These are phyloP conservation scores for Termitomyces sp. DNA, from an alignment of 768 basidiomycete species.

Conservation along the genomic window DNA sequence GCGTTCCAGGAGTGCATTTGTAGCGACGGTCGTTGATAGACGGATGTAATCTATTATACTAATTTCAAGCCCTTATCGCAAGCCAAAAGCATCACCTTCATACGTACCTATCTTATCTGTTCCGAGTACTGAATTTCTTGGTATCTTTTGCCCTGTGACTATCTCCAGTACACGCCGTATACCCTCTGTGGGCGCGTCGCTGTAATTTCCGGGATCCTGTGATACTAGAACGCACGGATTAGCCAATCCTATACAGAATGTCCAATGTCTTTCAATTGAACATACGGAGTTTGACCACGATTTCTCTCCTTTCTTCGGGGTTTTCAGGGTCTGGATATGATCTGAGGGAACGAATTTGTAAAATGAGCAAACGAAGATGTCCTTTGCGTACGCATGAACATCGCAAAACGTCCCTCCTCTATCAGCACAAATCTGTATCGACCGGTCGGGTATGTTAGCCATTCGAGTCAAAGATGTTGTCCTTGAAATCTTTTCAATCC, in stretches of 20 bases:
- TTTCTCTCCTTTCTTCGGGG: conserved; percentile 55
- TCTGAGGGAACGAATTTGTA: conserved; percentile 24
- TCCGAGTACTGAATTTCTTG: conserved; percentile 58
- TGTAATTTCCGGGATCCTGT: conserved; percentile 82
- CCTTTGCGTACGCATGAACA: conserved; percentile 63
- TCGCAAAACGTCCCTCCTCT: conserved; percentile 93
- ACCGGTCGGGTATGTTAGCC: conserved; percentile 54
- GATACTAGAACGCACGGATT: conserved; percentile 49
- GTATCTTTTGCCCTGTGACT: conserved; percentile 62
- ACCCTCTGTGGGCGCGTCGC: conserved; percentile 92
- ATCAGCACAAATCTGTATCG: conserved; percentile 82
- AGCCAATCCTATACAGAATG: not conserved
- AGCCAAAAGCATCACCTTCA: not conserved
- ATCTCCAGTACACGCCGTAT: conserved; percentile 82
- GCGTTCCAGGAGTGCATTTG: conserved; percentile 91
- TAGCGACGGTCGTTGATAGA: conserved; percentile 91
- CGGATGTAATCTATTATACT: conserved; percentile 77
- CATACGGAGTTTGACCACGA: conserved; percentile 87
- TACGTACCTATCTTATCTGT: conserved; percentile 75
- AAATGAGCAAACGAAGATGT: not conserved
- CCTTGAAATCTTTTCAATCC: not conserved
- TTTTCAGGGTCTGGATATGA: conserved; percentile 72
- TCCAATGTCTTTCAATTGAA: conserved; percentile 7
- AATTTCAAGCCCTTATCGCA: not conserved
- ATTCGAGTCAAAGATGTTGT: conserved; percentile 1